A percentile compares a stretch with the other conserved stretches of the same genome.
phyloP scores from a whole-genome alignment of 83 land plant genomes.

The Thuja plicata region DNA sequence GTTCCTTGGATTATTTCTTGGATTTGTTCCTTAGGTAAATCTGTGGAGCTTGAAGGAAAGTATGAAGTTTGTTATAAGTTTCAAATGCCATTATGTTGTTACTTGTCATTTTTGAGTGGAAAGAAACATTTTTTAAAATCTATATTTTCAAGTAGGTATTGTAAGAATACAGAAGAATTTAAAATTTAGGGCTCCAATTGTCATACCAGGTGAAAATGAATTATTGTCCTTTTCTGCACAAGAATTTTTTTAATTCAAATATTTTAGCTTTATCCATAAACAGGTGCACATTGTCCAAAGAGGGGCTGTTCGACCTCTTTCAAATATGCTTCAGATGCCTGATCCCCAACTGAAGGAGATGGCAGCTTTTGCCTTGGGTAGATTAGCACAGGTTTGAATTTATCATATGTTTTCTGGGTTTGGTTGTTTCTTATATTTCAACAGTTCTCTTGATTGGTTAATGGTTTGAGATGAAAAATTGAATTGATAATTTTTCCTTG shows the following conservation, averaged over 20 bases:
- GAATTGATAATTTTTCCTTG: not conserved
- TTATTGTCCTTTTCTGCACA: not conserved
- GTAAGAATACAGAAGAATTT: not conserved
- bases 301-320: slow-evolving; percentile 89
- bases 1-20: not conserved
- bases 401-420: not conserved
- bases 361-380: slow-evolving; percentile 98
- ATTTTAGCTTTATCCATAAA: slow-evolving; percentile 2
- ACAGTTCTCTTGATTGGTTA: not conserved
- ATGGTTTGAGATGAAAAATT: not conserved
- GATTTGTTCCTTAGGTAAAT: not conserved
- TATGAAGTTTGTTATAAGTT: not conserved
- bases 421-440: not conserved
- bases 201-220: not conserved
- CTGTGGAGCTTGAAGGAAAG: not conserved
- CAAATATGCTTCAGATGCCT: slow-evolving; percentile 87
- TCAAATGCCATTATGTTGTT: not conserved
- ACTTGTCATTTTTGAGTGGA: not conserved
- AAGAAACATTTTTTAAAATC: not conserved
- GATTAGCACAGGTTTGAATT: slow-evolving; percentile 89
- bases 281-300: slow-evolving; percentile 99
- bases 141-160: not conserved
- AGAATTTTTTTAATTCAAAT: not conserved
- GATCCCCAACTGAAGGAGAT: slow-evolving; percentile 92
- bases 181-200: not conserved